phyloP scores from a whole-genome alignment of 2,329 filamentous ascomycete genomes.

The Chrysoporthe austroafricana region DNA sequence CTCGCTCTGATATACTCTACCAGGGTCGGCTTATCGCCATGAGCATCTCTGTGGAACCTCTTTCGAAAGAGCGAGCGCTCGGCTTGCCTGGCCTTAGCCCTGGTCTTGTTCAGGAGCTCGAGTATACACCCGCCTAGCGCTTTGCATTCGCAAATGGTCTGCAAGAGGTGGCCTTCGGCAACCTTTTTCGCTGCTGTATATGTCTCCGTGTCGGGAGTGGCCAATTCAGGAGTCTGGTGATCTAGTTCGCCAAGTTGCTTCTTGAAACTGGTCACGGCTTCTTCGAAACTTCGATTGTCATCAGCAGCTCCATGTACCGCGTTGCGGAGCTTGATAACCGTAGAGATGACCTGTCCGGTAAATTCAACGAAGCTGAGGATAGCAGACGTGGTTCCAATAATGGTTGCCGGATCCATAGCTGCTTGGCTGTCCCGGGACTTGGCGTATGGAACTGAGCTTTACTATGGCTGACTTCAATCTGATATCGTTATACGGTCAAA shows the following conservation, averaged over 20 bases:
- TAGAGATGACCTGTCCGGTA: not conserved
- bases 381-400: not conserved
- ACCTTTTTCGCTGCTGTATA: no score
- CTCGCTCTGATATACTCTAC: slow-evolving; percentile 6
- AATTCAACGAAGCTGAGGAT: slow-evolving; percentile 5
- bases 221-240: not conserved
- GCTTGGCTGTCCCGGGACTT: no score
- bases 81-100: not conserved
- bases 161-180: no score
- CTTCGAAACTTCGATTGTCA: slow-evolving; percentile 3
- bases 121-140: no score
- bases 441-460: no score
- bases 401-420: not conserved
- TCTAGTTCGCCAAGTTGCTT: not conserved
- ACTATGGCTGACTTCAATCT: no score
- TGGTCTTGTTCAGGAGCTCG: not conserved
- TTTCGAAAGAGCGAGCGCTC: not conserved
- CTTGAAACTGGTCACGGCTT: not conserved
- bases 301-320: not conserved
- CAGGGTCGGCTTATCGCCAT: not conserved
- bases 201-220: not conserved
- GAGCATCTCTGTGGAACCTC: not conserved
- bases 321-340: not conserved
- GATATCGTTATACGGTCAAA: no score
- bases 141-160: no score